Evolutionary conservation across 129 eudicot species (phyloP), one percentile per base, ranked within the genome.

Genomic region (Mikania micrantha): DNA sequence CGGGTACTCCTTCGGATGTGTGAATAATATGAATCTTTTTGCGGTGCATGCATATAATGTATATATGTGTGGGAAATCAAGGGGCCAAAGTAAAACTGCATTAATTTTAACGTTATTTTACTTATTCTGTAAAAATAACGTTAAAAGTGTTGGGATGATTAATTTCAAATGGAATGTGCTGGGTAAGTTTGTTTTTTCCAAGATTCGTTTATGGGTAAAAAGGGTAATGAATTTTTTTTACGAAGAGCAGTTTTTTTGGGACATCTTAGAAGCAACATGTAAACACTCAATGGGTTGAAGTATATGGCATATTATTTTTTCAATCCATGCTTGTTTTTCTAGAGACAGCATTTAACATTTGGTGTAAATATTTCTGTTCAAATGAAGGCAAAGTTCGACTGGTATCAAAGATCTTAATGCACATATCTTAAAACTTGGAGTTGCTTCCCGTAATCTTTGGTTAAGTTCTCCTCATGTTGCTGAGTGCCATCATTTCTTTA

Each of bases 371-470:
- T 67, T 71, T 29, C 60, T 72, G 59, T 28, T 16, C 9, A 48
- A 67, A 42, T 57, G 29, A 70, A 90, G 95, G 86, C 68, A 38
- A 61, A 70, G 45, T 60, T 25, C 78, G 28, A 32, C 42, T 57
- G 74, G 86, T 15, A 68, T 94, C 78, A 83, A 77, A 74, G 88
- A 89, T 81, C 70, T 71, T 69, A 75, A 70, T 58, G 67, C 80
- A 36, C 88, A 87, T 64, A 59, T 84, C 67, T 79, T 86, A 67
- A 89, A 84, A 82, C 85, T 89, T 64, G 88, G 93, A 67, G 90
- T 71, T 60, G 82, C 95, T 48, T 87, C 90, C 1, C 68, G 78
- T 35, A 72, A 67, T 78, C 83, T 94, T 67, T 94, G 95, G 97
- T 72, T 35, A 25, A 87, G 84, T 71, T 80, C 82, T 57, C 66